phyloP scores from a whole-genome alignment of 371 early-diverging fungal species.

The Circinella minor region DNA sequence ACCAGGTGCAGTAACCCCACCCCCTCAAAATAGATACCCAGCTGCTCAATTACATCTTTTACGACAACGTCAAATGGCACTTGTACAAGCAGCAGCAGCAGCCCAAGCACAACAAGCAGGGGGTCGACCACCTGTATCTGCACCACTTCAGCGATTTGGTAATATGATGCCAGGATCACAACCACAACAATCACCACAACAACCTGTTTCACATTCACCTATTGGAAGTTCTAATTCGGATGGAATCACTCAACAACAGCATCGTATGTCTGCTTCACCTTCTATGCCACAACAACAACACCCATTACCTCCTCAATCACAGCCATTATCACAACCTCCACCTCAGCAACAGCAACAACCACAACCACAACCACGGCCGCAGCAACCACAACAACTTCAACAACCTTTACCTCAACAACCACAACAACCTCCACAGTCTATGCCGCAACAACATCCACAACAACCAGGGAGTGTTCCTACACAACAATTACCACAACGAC shows the following conservation, averaged over 20 bases:
- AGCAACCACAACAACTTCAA: slow-evolving; percentile 12
- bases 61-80: slow-evolving; percentile 49
- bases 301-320: slow-evolving; percentile 8
- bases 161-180: slow-evolving; percentile 23
- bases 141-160: slow-evolving; percentile 35
- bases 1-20: slow-evolving; percentile 14
- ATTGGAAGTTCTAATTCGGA: background rate
- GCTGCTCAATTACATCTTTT: slow-evolving; percentile 53
- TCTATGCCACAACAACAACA: slow-evolving; percentile 16
- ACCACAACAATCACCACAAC: background rate
- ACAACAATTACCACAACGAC: slow-evolving; percentile 10
- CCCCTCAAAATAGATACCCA: slow-evolving; percentile 41
- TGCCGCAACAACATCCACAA: slow-evolving; percentile 16
- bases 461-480: slow-evolving; percentile 12
- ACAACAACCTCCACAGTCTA: slow-evolving; percentile 14
- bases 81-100: slow-evolving; percentile 33
- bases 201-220: slow-evolving; percentile 14
- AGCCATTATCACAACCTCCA: slow-evolving; percentile 5
- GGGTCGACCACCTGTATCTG: slow-evolving; percentile 26
- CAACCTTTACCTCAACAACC: slow-evolving; percentile 18
- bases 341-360: slow-evolving; percentile 8
- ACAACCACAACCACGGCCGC: slow-evolving; percentile 11
- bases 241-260: slow-evolving; percentile 10
- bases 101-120: slow-evolving; percentile 17
- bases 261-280: slow-evolving; percentile 10